A percentile compares a stretch with the other conserved stretches of the same genome.
Evolutionary conservation across 2,329 filamentous ascomycete genomes (phyloP).

Genomic region (Fusarium chlamydosporum): DNA sequence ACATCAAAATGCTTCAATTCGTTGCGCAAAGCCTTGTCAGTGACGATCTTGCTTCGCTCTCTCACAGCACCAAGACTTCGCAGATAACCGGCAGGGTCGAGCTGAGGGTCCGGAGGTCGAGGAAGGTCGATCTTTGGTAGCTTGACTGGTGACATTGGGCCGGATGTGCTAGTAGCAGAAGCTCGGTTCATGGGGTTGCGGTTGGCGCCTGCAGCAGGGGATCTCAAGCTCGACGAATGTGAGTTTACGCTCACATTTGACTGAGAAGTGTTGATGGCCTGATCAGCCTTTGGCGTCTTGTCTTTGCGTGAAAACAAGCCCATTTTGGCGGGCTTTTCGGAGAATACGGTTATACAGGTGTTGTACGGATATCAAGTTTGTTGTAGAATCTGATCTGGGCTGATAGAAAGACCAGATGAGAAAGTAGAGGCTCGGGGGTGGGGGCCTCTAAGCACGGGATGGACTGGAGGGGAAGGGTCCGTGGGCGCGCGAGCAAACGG

Average conservation of each 20-base stretch:
- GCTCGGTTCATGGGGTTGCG: conserved; percentile 62
- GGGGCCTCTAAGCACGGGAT: conserved; percentile 39
- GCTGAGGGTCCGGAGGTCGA: conserved; percentile 85
- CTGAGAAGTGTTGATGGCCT: conserved; percentile 60
- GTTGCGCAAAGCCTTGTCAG: conserved; percentile 82
- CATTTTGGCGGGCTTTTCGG: conserved; percentile 58
- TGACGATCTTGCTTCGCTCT: conserved; percentile 80
- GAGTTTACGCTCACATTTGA: conserved; percentile 68
- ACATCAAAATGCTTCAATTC: conserved; percentile 89
- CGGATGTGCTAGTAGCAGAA: conserved; percentile 64
- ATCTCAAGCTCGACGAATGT: conserved; percentile 60
- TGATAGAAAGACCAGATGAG: conserved; percentile 45
- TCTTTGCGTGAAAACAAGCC: conserved; percentile 70
- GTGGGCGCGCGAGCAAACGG: conserved; percentile 31
- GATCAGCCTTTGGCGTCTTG: conserved; percentile 62
- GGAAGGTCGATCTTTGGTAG: conserved; percentile 86
- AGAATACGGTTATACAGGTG: conserved; percentile 20
- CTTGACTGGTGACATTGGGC: conserved; percentile 65
- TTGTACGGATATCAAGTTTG: conserved; percentile 25
- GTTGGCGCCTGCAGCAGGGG: conserved; percentile 40
- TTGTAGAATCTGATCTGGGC: conserved; percentile 37
- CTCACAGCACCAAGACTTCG: conserved; percentile 90
- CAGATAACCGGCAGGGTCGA: conserved; percentile 92
- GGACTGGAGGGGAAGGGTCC: conserved; percentile 46
- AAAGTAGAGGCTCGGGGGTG: conserved; percentile 42